These are phyloP conservation scores for Cutaneotrichosporon curvatum DNA, from an alignment of 1,284 basidiomycete genomes.

Conservation along the genomic window DNA sequence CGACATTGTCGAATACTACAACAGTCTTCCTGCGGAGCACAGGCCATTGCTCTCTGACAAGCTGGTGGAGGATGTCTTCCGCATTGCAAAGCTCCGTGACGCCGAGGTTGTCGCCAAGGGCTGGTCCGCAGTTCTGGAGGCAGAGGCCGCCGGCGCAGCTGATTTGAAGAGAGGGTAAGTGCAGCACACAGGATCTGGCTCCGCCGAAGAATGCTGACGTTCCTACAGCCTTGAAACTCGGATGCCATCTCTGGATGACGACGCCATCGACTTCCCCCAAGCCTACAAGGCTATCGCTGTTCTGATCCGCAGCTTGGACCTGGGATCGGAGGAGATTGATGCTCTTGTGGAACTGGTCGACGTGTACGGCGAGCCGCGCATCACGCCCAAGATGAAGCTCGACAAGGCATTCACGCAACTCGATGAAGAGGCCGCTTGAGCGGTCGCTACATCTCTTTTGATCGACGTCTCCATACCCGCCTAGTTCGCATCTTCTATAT, in stretches of 20 bases:
- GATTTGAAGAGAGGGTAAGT: constrained; percentile 55
- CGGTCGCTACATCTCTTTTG: not conserved
- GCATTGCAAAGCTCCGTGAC: constrained; percentile 80
- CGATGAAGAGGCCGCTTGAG: constrained; percentile 29
- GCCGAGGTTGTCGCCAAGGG: constrained; percentile 62
- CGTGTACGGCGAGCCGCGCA: constrained; percentile 32
- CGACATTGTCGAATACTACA: constrained; percentile 58
- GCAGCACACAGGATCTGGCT: too few species aligned
- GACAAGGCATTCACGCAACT: constrained; percentile 32
- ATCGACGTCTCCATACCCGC: too few species aligned
- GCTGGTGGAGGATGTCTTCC: constrained; percentile 76
- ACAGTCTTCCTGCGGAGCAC: constrained; percentile 50
- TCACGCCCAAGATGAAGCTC: constrained; percentile 40
- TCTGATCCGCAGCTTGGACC: constrained; percentile 61
- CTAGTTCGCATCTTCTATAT: not conserved
- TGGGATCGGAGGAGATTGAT: constrained; percentile 53
- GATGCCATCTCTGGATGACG: constrained; percentile 73
- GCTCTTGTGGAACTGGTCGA: constrained; percentile 47
- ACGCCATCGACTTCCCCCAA: constrained; percentile 80
- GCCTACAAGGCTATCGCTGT: constrained; percentile 69
- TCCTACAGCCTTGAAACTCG: constrained; percentile 55
- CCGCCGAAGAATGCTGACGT: constrained; percentile 8
- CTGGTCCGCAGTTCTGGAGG: constrained; percentile 53
- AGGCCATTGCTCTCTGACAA: constrained; percentile 64
- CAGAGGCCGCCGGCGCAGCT: constrained; percentile 51